Percentiles rank a stretch among this genome's conserved stretches.
Conservation (phyloP, 2,329 filamentous ascomycete genomes). For the Rhinocladiella similis region DNA sequence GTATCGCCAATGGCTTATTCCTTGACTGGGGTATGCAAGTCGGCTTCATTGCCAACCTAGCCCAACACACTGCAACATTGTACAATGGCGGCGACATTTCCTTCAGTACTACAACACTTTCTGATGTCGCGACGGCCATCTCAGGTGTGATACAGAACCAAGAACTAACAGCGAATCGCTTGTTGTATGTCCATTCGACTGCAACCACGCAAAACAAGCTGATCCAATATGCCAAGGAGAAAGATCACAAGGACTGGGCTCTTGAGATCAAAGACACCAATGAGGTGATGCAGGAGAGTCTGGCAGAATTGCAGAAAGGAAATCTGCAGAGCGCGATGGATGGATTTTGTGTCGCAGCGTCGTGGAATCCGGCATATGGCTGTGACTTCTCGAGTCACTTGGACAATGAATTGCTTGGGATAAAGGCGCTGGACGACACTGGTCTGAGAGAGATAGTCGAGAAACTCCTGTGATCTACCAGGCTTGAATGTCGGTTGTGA, state of each 20-base stretch:
- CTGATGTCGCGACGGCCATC: slow-evolving; percentile 49
- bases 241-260: slow-evolving; percentile 15
- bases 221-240: slow-evolving; percentile 35
- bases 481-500: too few relatives aligned
- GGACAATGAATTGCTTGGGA: slow-evolving; percentile 42
- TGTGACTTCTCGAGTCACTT: slow-evolving; percentile 32
- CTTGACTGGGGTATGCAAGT: slow-evolving; percentile 35
- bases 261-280: not conserved
- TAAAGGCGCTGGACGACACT: slow-evolving; percentile 34
- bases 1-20: slow-evolving; percentile 34
- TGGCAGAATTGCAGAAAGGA: slow-evolving; percentile 32
- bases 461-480: too few relatives aligned
- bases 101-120: slow-evolving; percentile 52
- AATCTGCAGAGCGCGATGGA: slow-evolving; percentile 5
- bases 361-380: slow-evolving; percentile 37
- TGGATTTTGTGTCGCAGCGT: slow-evolving; percentile 32
- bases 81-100: slow-evolving; percentile 52
- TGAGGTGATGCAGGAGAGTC: slow-evolving; percentile 8
- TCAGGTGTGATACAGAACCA: slow-evolving; percentile 50
- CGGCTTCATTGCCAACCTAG: slow-evolving; percentile 48
- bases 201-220: slow-evolving; percentile 47
- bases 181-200: slow-evolving; percentile 49
- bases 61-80: slow-evolving; percentile 44
- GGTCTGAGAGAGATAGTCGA: slow-evolving; percentile 5
- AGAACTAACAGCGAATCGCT: slow-evolving; percentile 54